These are phyloP conservation scores for Metschnikowia chrysomelidarum DNA, from an alignment of 805 yeast genomes.

Conservation along the genomic window DNA sequence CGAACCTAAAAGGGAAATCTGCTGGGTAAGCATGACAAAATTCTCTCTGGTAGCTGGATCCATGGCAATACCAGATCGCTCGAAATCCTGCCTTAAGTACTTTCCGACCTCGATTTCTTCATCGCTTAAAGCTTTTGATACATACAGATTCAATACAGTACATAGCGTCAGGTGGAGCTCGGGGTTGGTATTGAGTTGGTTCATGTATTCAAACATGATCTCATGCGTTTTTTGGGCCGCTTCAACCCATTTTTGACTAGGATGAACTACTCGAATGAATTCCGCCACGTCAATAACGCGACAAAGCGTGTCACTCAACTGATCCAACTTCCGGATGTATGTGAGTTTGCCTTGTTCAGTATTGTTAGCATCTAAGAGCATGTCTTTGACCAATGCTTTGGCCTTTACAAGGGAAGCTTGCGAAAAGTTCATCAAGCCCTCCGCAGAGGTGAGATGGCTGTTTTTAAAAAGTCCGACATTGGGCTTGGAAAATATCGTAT, in stretches of 20 bases:
- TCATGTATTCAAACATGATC: constrained; percentile 90
- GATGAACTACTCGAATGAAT: constrained; percentile 86
- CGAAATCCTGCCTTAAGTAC: constrained; percentile 78
- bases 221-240: constrained; percentile 91
- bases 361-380: constrained; percentile 39
- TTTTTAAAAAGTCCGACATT: constrained; percentile 63
- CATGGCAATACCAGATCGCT: constrained; percentile 86
- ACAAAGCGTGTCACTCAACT: constrained; percentile 83
- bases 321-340: constrained; percentile 68
- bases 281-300: constrained; percentile 93
- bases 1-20: constrained; percentile 79
- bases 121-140: constrained; percentile 40
- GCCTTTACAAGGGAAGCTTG: constrained; percentile 64
- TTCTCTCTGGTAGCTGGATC: constrained; percentile 58
- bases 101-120: constrained; percentile 86
- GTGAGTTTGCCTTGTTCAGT: constrained; percentile 44
- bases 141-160: constrained; percentile 42
- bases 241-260: constrained; percentile 61
- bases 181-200: constrained; percentile 79
- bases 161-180: constrained; percentile 62
- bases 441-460: constrained; percentile 63
- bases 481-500: constrained; percentile 15
- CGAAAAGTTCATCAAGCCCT: constrained; percentile 69
- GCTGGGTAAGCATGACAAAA: constrained; percentile 76
- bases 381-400: constrained; percentile 53